Evolutionary conservation across 768 basidiomycete genomes (phyloP), one percentile per base, ranked within the genome.

Genomic region (Trametes meyenii): DNA sequence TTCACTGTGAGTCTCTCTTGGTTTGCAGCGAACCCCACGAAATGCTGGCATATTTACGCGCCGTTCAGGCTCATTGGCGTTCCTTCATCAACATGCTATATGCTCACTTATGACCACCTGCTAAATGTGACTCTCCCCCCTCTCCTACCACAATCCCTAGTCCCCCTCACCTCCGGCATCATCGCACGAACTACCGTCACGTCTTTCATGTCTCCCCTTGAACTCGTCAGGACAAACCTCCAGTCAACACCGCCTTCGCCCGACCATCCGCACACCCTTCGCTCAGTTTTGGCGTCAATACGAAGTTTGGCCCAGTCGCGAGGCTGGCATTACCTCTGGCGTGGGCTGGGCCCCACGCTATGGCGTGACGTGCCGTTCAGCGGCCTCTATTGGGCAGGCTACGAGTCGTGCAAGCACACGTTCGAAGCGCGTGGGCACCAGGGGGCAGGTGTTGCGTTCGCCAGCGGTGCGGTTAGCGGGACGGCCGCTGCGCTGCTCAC

Each of bases 361-460:
- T 98, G 95, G 95, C 84, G 97, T 51, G 97, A 99, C 68, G 96
- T 98, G 6, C 96, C 97, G 0, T 99, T 99, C 72, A 94, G 92
- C 42, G 97, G 96, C 12, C 78, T 96, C 35, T 99, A 99, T 70
- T 99, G 97, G 97, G 92, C 93, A 4, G 87, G 90, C 24, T 98
- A 98, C 71, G 96, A 99, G 73, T 77, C 84, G 0, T 84, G 86
- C 76, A 98, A 97, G 77, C 77, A 79, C 19, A 67, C 73, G 16
- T 84, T 94, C 67, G 75, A 79, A 67, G 75, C 79, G 59, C 73
- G 75, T 54, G 85, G 85, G 24, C 67, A 79, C 64, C 72, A 80
- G 61, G 93, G 87, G 40, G 79, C 85, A 39, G 82, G 76, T 70
- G 81, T 92, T 45, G 87, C 94, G 2, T 98, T 98, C 72, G 74